These are phyloP conservation scores for Deuterostichococcus epilithicus DNA, from an alignment of 139 green algal species.

Conservation along the genomic window DNA sequence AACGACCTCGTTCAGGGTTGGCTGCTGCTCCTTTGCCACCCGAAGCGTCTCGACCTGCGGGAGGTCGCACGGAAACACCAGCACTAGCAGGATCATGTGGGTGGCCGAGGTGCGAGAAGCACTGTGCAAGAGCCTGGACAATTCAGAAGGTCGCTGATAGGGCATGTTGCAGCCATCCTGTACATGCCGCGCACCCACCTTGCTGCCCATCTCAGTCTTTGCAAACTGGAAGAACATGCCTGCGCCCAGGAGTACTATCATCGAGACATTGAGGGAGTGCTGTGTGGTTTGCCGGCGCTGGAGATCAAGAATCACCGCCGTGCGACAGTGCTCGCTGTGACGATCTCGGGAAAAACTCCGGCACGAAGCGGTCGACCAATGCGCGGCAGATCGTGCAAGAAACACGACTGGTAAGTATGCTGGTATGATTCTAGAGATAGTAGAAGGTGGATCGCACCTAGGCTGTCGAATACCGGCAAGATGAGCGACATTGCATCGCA, in stretches of 20 bases:
- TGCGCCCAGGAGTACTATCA: too few species aligned
- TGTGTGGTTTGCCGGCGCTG: too few species aligned
- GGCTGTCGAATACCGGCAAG: not conserved
- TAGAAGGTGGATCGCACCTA: not conserved
- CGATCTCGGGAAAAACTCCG: too few species aligned
- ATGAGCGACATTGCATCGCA: not conserved
- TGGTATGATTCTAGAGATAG: too few species aligned
- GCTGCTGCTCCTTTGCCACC: not conserved
- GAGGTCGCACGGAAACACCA: not conserved
- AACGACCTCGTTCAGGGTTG: slow-evolving; percentile 36
- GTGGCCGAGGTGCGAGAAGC: not conserved
- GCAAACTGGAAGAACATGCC: slow-evolving; percentile 26
- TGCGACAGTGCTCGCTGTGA: too few species aligned
- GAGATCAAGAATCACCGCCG: too few species aligned
- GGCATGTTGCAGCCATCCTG: not conserved
- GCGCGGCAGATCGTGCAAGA: too few species aligned
- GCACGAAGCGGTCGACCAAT: too few species aligned
- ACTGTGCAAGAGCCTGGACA: slow-evolving; percentile 8
- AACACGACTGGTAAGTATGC: too few species aligned
- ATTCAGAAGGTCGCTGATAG: slow-evolving; percentile 13
- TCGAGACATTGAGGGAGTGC: too few species aligned
- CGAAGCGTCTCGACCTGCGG: slow-evolving; percentile 38
- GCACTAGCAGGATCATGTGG: not conserved
- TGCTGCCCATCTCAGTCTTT: slow-evolving; percentile 19
- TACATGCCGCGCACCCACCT: slow-evolving; percentile 17